Conservation (phyloP, 2,329 filamentous ascomycete genomes). For the Monosporascus cannonballus region DNA sequence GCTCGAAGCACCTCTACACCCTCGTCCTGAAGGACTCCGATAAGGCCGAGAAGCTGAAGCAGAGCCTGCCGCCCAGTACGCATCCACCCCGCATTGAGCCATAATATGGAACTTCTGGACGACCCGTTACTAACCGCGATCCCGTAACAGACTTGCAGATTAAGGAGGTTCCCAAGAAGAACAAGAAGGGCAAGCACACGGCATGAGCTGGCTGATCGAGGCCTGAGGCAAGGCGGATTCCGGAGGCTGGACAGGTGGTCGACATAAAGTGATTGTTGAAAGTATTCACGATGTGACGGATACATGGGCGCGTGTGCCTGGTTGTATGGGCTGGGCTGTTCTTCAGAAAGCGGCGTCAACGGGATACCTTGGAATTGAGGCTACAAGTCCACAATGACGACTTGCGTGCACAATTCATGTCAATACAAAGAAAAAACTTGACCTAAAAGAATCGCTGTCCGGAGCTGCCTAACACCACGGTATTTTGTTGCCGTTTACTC, state of each 20-base stretch:
- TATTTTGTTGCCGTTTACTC: too few relatives aligned
- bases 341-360: conserved; percentile 48
- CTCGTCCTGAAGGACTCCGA: conserved; percentile 97
- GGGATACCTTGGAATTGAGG: conserved; percentile 48
- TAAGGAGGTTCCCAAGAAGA: conserved; percentile 46
- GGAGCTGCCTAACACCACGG: too few relatives aligned
- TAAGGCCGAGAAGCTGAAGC: conserved; percentile 99
- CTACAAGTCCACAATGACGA: conserved; percentile 23
- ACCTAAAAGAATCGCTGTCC: conserved; percentile 2
- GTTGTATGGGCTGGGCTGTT: conserved; percentile 23
- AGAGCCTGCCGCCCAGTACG: conserved; percentile 95
- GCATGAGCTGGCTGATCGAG: conserved; percentile 22
- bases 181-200: conserved; percentile 43
- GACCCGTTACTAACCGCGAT: conserved; percentile 14
- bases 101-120: neutral
- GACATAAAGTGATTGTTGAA: neutral
- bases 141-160: conserved; percentile 40
- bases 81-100: conserved; percentile 14
- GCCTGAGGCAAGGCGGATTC: neutral
- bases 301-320: conserved; percentile 20
- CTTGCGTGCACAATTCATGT: conserved; percentile 25
- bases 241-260: neutral
- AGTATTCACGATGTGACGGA: neutral
- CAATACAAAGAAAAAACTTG: conserved; percentile 16
- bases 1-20: conserved; percentile 93